Evolutionary conservation across 768 basidiomycete genomes (phyloP), one percentile per base, ranked within the genome.

Genomic region (Mycena maculata): DNA sequence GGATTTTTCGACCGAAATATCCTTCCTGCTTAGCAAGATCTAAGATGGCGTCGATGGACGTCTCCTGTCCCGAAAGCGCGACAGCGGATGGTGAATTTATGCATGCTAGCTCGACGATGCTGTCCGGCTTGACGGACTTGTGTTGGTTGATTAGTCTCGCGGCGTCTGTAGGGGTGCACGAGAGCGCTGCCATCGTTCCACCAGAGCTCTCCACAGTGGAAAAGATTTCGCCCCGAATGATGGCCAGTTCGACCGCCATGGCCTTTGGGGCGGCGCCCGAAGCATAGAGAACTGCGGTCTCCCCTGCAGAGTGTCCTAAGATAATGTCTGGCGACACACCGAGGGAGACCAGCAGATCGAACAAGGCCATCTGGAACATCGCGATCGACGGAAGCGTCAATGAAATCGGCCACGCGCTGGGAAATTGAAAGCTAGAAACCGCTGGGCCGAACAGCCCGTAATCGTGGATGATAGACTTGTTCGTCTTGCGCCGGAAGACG

Each of bases 261-360:
- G 75, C 76, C 53, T 79, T 79, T 0, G 81, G 70, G 2, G 73
- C 78, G 5, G 85, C 82, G 23, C 84, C 83, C 5, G 82, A 83
- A 0, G 83, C 79, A 59, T 83, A 84, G 13, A 85, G 63, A 22
- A 85, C 53, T 0, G 81, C 80, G 0, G 83, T 82, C 67, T 86
- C 85, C 13, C 85, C 85, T 16, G 83, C 83, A n/a, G 84, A 85
- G 71, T 85, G 84, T 0, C 85, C 85, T 8, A 85, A 52, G 18
- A 85, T 72, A 8, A 74, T 72, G 45, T 83, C 78, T 0, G 85
- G 83, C 15, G 60, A 65, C 48, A 84, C 58, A 10, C 82, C 80
- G 16, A 84, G 45, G 49, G 76, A 75, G 2, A 63, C 63, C 1
- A 85, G 68, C 3, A 82, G 75, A 50, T 86, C 85, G 65, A 80